phyloP scores from a whole-genome alignment of 345 rosid species.

The Turritis glabra region DNA sequence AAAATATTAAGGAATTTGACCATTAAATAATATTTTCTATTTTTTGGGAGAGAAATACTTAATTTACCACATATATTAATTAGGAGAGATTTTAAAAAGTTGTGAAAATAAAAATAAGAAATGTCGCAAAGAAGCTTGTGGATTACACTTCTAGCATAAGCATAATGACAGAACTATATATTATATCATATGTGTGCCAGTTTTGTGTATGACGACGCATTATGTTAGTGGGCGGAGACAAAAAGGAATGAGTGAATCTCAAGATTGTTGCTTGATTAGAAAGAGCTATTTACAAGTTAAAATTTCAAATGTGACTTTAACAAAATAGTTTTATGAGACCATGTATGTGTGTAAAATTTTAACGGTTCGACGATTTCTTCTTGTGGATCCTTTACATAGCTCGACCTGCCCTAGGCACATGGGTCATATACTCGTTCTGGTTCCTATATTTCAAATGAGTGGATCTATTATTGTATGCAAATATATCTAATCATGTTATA shows the following conservation, averaged over 20 bases:
- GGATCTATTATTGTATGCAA: neutral
- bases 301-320: conserved; percentile 6
- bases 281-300: conserved; percentile 6
- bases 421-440: neutral
- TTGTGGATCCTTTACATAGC: neutral
- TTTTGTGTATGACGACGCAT: conserved; percentile 27
- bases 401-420: neutral
- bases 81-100: neutral
- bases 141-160: conserved; percentile 30
- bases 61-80: neutral
- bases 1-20: neutral
- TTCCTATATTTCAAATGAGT: neutral
- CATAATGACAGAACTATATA: conserved; percentile 28
- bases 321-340: neutral
- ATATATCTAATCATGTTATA: neutral
- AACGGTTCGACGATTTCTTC: conserved; percentile 4
- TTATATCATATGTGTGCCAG: conserved; percentile 10
- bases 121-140: conserved; percentile 30
- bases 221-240: conserved; percentile 36
- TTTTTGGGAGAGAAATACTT: neutral
- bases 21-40: neutral
- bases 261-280: conserved; percentile 36
- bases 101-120: conserved; percentile 5
- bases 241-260: conserved; percentile 33
- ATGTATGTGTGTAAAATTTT: conserved; percentile 1